phyloP scores from a whole-genome alignment of 2,329 filamentous ascomycete genomes.

The Pseudogymnoascus sp. region DNA sequence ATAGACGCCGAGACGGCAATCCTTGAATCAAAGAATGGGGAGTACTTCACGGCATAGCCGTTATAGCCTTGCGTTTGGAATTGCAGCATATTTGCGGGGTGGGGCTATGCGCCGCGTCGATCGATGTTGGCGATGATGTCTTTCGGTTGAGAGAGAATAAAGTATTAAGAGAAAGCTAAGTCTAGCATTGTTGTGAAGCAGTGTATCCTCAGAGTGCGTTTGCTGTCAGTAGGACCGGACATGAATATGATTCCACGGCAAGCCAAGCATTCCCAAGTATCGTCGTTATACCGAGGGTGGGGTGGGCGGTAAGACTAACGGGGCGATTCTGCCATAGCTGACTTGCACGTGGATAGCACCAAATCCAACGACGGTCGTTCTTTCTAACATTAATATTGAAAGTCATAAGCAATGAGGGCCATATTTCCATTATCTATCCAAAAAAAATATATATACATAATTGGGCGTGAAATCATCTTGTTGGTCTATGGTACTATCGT shows the following conservation, averaged over 20 bases:
- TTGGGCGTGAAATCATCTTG: not conserved
- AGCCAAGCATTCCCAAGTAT: not conserved
- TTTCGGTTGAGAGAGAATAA: not conserved
- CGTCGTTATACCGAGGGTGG: not conserved
- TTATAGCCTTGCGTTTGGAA: slow-evolving; percentile 91
- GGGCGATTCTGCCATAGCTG: not conserved
- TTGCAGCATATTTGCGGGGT: slow-evolving; percentile 62
- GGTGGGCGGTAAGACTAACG: slow-evolving; percentile 2
- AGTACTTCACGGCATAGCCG: slow-evolving; percentile 96
- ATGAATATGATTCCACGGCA: slow-evolving; percentile 5
- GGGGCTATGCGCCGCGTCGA: not conserved
- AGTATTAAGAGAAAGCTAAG: not conserved
- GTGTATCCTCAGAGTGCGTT: not conserved
- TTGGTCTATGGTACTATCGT: not conserved
- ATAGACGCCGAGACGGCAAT: slow-evolving; percentile 84
- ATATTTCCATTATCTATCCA: not conserved
- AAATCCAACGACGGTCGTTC: not conserved
- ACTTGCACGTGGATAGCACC: not conserved
- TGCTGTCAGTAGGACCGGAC: not conserved
- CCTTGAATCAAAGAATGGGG: slow-evolving; percentile 92
- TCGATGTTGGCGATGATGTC: not conserved
- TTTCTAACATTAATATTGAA: not conserved
- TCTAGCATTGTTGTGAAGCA: slow-evolving; percentile 4
- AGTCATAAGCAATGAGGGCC: not conserved
- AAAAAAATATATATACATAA: not conserved